Evolutionary conservation across 2,329 filamentous ascomycete genomes (phyloP), one percentile per base, ranked within the genome.

Genomic region (Alternaria tenuissima): DNA sequence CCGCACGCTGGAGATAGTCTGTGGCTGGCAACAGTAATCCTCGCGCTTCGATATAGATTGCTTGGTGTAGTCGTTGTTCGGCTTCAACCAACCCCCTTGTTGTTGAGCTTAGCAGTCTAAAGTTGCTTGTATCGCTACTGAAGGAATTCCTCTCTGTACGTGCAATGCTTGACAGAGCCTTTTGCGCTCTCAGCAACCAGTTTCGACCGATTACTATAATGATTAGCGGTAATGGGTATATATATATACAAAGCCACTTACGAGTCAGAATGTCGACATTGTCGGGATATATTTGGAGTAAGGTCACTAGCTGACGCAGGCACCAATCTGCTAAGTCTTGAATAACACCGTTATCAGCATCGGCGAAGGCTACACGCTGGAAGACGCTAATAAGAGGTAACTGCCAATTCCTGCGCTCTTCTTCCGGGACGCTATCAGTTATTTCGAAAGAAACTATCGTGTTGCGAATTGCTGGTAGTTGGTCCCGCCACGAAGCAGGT

Each of bases 131-230:
- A 52, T 68, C 66, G 57, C 78, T 80, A 51, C 68, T 72, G 7
- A 74, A 78, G 9, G 79, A 79, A 34, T 76, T 74, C 54, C 73
- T 73, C 44, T 85, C 84, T 44, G 79, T 72, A 14, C 72, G 75
- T 56, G 84, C 80, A 59, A 86, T 85, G 55, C 79, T 80, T 32
- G 82, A 78, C 22, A 86, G 74, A 34, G 76, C 78, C 57, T 77
- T 80, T 64, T 86, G 84, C n/a, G 84, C 81, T 67, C 81, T 81
- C 43, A 80, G 77, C 1, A 86, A 76, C 84, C 85, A 87, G 44
- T 81, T 81, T 26, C 80, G 75, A 18, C 83, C 84, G 20, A 86
- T 75, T 4, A 83, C 84, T 83, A 65, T 38, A 32, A n/a, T 46
- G 52, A 56, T 55, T 8, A 52, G 52, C 22, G 30, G 20, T 12